A percentile compares a stretch with the other conserved stretches of the same genome.
Evolutionary conservation across 2,329 filamentous ascomycete genomes (phyloP).

Genomic region (Colletotrichum chlorophyti): DNA sequence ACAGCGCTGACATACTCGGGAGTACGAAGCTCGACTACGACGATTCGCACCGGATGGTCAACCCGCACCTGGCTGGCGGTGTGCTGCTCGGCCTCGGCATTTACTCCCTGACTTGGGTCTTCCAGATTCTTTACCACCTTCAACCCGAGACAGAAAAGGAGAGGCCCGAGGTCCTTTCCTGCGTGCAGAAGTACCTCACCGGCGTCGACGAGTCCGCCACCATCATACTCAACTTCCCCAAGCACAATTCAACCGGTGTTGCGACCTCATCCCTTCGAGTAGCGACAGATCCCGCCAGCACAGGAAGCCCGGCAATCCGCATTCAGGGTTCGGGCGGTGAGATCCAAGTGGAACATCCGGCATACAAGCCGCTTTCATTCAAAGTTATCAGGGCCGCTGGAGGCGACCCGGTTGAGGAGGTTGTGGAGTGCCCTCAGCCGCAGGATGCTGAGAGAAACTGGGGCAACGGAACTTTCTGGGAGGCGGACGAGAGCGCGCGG

Average conservation of each 20-base stretch:
- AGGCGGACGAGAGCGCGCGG: conserved; percentile 79
- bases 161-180: conserved; percentile 69
- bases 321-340: conserved; percentile 84
- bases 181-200: conserved; percentile 75
- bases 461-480: conserved; percentile 89
- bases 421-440: conserved; percentile 60
- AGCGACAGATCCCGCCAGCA: conserved; percentile 62
- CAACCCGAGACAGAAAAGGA: conserved; percentile 74
- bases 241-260: conserved; percentile 72
- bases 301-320: conserved; percentile 72
- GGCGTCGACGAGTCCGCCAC: conserved; percentile 79
- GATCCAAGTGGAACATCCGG: conserved; percentile 78
- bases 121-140: conserved; percentile 85
- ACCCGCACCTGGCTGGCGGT: conserved; percentile 81
- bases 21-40: conserved; percentile 55
- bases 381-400: conserved; percentile 63
- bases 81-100: conserved; percentile 84
- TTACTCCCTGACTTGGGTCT: conserved; percentile 89
- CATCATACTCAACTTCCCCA: conserved; percentile 78
- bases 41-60: conserved; percentile 77
- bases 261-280: conserved; percentile 71
- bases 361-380: conserved; percentile 74
- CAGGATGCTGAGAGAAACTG: conserved; percentile 52
- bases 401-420: conserved; percentile 52
- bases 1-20: conserved; percentile 64